Evolutionary conservation across 768 basidiomycete species (phyloP).

Genomic region (Coprinopsis marcescibilis): DNA sequence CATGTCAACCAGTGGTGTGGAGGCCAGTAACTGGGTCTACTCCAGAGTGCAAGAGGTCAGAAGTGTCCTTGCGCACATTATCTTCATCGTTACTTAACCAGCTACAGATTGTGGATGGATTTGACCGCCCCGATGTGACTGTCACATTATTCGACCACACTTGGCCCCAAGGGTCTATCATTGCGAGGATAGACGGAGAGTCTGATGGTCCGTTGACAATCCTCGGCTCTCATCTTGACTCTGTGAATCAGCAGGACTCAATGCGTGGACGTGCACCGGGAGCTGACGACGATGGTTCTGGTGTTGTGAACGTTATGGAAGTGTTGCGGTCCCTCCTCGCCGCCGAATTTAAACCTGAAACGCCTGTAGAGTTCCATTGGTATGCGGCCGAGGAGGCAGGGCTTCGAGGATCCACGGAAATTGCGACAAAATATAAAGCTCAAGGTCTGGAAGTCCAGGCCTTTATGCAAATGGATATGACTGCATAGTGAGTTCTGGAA

Average conservation of each 20-base stretch:
- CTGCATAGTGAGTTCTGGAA: slow-evolving; percentile 26
- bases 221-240: slow-evolving; percentile 38
- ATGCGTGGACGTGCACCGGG: slow-evolving; percentile 39
- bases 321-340: slow-evolving; percentile 34
- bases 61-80: slow-evolving; percentile 16
- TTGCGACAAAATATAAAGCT: slow-evolving; percentile 45
- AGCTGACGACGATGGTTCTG: slow-evolving; percentile 45
- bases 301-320: slow-evolving; percentile 39
- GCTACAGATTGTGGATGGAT: slow-evolving; percentile 4
- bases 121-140: slow-evolving; percentile 24
- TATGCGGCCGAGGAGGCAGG: slow-evolving; percentile 43
- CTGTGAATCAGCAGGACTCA: slow-evolving; percentile 32
- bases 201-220: slow-evolving; percentile 27
- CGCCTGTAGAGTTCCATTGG: slow-evolving; percentile 44
- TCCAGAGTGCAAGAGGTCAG: slow-evolving; percentile 26
- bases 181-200: slow-evolving; percentile 32
- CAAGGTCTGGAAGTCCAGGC: slow-evolving; percentile 39
- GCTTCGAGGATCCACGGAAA: slow-evolving; percentile 46
- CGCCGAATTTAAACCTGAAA: slow-evolving; percentile 31
- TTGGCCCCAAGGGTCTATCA: slow-evolving; percentile 30
- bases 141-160: slow-evolving; percentile 26
- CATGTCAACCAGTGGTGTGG: slow-evolving; percentile 30
- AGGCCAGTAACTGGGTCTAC: slow-evolving; percentile 34
- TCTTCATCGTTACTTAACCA: slow-evolving; percentile 5
- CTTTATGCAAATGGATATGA: slow-evolving; percentile 43